A percentile compares a stretch with the other conserved stretches of the same genome.
Conservation (phyloP, 208 protist species). For the Lotmaria passim region DNA sequence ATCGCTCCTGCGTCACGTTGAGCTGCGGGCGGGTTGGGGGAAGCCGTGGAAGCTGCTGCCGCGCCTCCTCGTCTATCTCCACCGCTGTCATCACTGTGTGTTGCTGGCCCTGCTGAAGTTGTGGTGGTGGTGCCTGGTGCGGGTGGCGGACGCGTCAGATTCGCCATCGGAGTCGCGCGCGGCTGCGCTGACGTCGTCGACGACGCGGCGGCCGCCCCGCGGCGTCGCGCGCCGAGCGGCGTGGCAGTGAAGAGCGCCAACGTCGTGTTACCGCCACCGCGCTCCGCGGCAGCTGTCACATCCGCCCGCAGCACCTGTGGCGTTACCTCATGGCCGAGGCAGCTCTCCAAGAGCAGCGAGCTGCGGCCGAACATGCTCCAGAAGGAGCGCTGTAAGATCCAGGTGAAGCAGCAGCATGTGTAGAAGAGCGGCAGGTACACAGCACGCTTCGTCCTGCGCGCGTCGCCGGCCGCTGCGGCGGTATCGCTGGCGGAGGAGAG, state of each 20-base stretch:
- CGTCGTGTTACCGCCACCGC: neutral
- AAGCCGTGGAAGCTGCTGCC: neutral
- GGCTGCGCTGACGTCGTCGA: neutral
- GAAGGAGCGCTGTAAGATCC: conserved; percentile 66
- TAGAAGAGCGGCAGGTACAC: conserved; percentile 37
- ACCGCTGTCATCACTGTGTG: neutral
- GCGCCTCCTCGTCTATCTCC: neutral
- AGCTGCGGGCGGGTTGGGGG: neutral
- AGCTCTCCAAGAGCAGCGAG: conserved; percentile 69
- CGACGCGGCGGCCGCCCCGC: neutral
- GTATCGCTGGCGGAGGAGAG: conserved; percentile 27
- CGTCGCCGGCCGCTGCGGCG: neutral
- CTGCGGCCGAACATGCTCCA: conserved; percentile 65
- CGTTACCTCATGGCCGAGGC: conserved; percentile 33
- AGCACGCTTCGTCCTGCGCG: conserved; percentile 23
- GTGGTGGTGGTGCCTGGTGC: too few species aligned
- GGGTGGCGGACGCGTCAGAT: neutral
- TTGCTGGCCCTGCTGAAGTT: neutral
- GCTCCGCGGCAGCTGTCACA: neutral
- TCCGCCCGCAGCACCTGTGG: conserved; percentile 20
- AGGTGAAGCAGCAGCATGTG: conserved; percentile 68
- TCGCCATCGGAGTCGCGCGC: neutral
- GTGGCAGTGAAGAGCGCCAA: conserved; percentile 18
- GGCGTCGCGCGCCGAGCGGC: conserved; percentile 8
- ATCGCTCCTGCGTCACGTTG: neutral